Percentiles rank a stretch among this genome's conserved stretches.
Conservation (phyloP, 192 early-diverging fungal species). For the Jimgerdemannia flammicorona region DNA sequence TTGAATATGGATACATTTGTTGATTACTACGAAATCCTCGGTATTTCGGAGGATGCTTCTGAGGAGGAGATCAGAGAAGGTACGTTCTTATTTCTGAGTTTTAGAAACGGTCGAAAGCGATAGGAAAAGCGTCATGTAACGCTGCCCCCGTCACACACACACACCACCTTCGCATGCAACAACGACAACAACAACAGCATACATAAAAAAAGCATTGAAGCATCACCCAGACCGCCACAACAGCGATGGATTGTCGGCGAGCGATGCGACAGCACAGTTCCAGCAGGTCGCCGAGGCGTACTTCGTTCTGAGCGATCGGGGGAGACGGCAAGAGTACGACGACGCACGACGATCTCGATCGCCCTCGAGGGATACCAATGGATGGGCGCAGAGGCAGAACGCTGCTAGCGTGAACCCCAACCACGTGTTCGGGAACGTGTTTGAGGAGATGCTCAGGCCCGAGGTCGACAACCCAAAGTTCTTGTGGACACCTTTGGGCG, state of each 20-base stretch:
- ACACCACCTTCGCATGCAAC: neutral
- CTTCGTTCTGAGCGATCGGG: constrained; percentile 19
- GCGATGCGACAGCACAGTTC: constrained; percentile 7
- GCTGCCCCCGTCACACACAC: constrained; percentile 1
- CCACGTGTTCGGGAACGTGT: constrained; percentile 26
- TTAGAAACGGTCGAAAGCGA: too few species aligned
- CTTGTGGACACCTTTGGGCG: constrained; percentile 27
- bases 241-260: neutral
- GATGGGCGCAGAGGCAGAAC: neutral
- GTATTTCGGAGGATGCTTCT: constrained; percentile 15
- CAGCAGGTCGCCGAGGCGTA: constrained; percentile 28
- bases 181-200: constrained; percentile 8
- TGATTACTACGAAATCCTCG: constrained; percentile 26
- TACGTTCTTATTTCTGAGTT: neutral
- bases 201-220: constrained; percentile 27
- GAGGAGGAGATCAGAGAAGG: constrained; percentile 26
- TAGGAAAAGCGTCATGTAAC: neutral
- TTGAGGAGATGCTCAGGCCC: constrained; percentile 28
- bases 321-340: constrained; percentile 23
- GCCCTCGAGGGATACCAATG: neutral
- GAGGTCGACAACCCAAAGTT: constrained; percentile 27
- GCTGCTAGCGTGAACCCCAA: neutral
- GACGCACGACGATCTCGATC: constrained; percentile 4
- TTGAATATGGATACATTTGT: constrained; percentile 18
- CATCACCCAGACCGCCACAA: constrained; percentile 27